Evolutionary conservation across 1,284 basidiomycete species (phyloP).

Genomic region (Anthracocystis panici-leucophaei): DNA sequence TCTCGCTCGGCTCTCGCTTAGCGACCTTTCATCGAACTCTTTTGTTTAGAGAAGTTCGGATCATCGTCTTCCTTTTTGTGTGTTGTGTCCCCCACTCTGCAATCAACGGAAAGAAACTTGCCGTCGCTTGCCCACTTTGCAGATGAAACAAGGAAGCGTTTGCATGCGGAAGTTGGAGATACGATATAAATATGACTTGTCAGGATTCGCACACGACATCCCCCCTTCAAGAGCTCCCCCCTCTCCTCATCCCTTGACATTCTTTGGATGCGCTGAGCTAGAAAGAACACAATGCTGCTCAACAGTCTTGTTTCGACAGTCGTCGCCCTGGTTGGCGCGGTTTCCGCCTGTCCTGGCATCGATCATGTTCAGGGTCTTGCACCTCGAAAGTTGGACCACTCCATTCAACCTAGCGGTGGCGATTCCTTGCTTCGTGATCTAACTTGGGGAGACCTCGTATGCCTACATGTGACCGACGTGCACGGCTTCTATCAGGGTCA

Average conservation of each 20-base stretch:
- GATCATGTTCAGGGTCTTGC: slow-evolving; percentile 41
- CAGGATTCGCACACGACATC: slow-evolving; percentile 21
- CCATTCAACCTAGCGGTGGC: slow-evolving; percentile 20
- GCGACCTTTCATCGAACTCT: slow-evolving; percentile 5
- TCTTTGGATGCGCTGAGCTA: too few relatives aligned
- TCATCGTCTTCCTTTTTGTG: slow-evolving; percentile 21
- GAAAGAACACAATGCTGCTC: slow-evolving; percentile 9
- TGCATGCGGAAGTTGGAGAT: background rate
- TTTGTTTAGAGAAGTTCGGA: slow-evolving; percentile 4
- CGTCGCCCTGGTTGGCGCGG: slow-evolving; percentile 13
- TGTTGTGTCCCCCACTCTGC: background rate
- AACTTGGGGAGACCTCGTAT: slow-evolving; percentile 82
- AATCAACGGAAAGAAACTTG: background rate
- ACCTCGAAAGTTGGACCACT: slow-evolving; percentile 18
- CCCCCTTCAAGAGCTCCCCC: background rate
- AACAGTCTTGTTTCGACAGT: slow-evolving; percentile 11
- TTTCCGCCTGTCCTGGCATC: slow-evolving; percentile 32
- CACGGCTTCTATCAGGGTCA: slow-evolving; percentile 73
- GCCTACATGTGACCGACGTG: slow-evolving; percentile 83
- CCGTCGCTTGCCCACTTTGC: background rate
- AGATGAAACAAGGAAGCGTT: background rate
- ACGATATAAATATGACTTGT: background rate
- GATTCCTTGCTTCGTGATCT: slow-evolving; percentile 71
- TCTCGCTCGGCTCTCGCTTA: slow-evolving; percentile 30
- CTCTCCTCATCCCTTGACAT: background rate